These are phyloP conservation scores for Boechera divaricarpa DNA, from an alignment of 345 rosid genomes.

Conservation along the genomic window DNA sequence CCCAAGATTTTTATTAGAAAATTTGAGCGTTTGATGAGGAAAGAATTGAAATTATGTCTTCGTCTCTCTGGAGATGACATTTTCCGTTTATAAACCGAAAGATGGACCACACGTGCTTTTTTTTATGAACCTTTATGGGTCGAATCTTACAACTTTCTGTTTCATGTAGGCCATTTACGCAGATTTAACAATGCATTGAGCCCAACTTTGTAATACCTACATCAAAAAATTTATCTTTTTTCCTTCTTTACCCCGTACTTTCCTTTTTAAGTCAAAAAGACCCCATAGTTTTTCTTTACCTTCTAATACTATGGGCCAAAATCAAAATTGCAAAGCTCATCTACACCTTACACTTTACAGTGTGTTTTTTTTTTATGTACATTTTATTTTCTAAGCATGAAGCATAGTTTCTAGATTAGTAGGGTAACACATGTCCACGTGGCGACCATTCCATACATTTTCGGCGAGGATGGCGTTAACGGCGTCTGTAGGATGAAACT, in stretches of 20 bases:
- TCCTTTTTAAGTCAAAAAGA: not conserved
- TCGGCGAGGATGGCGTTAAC: conserved; percentile 86
- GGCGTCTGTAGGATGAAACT: conserved; percentile 87
- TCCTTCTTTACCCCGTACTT: not conserved
- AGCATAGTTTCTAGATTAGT: conserved; percentile 67
- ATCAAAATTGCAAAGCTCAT: conserved; percentile 22
- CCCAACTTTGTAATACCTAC: conserved; percentile 15
- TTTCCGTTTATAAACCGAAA: conserved; percentile 19
- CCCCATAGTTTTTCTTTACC: not conserved
- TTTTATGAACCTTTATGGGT: conserved; percentile 21
- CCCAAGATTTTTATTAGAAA: not conserved
- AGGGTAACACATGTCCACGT: conserved; percentile 83
- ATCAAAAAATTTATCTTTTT: not conserved
- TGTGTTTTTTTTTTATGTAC: conserved; percentile 3
- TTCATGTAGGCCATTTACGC: conserved; percentile 31
- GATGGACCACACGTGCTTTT: conserved; percentile 33
- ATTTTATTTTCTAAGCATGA: not conserved
- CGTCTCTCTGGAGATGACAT: conserved; percentile 18
- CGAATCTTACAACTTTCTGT: conserved; percentile 15
- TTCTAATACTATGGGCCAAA: not conserved
- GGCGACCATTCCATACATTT: conserved; percentile 83
- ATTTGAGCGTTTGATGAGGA: not conserved
- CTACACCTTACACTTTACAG: conserved; percentile 15
- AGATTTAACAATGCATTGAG: not conserved
- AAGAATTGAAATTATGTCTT: conserved; percentile 28